Conservation (phyloP, 2,329 filamentous ascomycete genomes). For the Ascochyta fabae region DNA sequence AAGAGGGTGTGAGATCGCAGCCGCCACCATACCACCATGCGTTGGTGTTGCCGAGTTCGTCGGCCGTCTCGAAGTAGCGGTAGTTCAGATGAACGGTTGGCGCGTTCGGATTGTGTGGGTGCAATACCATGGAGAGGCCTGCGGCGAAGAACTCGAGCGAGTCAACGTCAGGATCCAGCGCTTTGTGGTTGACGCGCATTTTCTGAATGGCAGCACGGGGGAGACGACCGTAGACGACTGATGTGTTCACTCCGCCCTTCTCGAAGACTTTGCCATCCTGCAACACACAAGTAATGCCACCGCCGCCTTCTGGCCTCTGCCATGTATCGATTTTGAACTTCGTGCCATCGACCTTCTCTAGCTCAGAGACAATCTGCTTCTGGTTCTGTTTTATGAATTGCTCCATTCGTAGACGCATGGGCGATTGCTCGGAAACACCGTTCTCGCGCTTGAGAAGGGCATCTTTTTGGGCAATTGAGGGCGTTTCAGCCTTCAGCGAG, state of each 20-base stretch:
- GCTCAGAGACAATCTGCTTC: conserved; percentile 79
- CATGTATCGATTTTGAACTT: conserved; percentile 86
- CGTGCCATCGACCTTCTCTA: conserved; percentile 83
- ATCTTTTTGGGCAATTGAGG: conserved; percentile 85
- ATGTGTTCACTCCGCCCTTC: conserved; percentile 95
- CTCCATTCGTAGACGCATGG: conserved; percentile 98
- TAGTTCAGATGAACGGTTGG: conserved; percentile 98
- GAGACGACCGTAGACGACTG: conserved; percentile 89
- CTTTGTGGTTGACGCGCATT: conserved; percentile 95
- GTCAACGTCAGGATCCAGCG: conserved; percentile 77
- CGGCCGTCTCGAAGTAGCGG: conserved; percentile 95
- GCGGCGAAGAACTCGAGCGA: conserved; percentile 94
- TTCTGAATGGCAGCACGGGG: conserved; percentile 79
- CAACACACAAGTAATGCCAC: conserved; percentile 91
- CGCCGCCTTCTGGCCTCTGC: conserved; percentile 85
- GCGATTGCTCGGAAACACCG: conserved; percentile 76
- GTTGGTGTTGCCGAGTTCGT: conserved; percentile 78
- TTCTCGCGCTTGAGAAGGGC: conserved; percentile 79
- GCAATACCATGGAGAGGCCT: conserved; percentile 89
- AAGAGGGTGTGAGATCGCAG: conserved; percentile 89
- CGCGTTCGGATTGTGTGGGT: conserved; percentile 94
- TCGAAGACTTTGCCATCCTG: conserved; percentile 98
- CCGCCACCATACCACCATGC: conserved; percentile 99
- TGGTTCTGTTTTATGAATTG: conserved; percentile 94
- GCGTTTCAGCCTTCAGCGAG: conserved; percentile 59